These are phyloP conservation scores for Prunus mira DNA, from an alignment of 306 rosid genomes.

Conservation along the genomic window DNA sequence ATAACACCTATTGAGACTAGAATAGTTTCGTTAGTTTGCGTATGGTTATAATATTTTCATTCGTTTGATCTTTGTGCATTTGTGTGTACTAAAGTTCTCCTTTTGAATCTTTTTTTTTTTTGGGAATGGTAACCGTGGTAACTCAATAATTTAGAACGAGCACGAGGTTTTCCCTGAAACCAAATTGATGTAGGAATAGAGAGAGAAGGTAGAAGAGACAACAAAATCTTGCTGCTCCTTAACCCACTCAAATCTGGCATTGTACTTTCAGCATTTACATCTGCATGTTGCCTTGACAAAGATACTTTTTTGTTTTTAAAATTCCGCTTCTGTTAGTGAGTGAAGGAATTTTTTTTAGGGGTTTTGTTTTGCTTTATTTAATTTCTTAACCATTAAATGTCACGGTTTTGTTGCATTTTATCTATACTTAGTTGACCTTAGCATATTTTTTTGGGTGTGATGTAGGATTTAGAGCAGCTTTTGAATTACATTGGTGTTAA, in stretches of 20 bases:
- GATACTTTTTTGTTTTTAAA: background rate
- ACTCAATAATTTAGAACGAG: background rate
- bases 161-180: background rate
- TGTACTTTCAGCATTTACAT: background rate
- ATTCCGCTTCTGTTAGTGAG: background rate
- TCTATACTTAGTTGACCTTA: background rate
- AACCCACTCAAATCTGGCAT: background rate
- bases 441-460: constrained; percentile 8
- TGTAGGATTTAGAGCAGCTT: constrained; percentile 95
- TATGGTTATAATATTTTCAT: constrained; percentile 2
- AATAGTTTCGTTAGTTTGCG: background rate
- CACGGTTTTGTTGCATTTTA: background rate
- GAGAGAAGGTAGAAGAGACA: background rate
- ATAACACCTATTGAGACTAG: background rate
- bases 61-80: background rate
- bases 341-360: background rate
- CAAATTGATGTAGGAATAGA: background rate
- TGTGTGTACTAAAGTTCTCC: background rate
- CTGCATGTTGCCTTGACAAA: background rate
- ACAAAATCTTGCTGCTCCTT: background rate
- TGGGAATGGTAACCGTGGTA: background rate
- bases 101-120: background rate
- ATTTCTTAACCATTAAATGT: background rate
- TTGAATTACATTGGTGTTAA: constrained; percentile 75
- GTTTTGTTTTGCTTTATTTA: background rate